Evolutionary conservation across 139 green algal species (phyloP).

Genomic region (Raphidocelis subcapitata): DNA sequence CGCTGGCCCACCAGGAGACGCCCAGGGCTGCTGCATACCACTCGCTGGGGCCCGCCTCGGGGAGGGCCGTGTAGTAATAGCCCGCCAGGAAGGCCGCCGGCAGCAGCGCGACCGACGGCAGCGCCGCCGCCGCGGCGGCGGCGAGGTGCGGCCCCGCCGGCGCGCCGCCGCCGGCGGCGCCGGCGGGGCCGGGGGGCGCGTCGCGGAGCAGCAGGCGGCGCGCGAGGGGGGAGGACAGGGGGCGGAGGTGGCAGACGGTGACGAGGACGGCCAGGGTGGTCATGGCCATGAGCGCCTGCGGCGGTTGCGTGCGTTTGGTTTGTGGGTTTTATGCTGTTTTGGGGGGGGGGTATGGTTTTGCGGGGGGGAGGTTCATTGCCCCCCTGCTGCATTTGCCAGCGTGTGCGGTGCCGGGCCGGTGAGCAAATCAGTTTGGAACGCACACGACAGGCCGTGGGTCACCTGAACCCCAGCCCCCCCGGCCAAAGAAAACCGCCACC

Average conservation of each 20-base stretch:
- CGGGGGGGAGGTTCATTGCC: too few relatives aligned
- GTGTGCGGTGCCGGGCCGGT: too few relatives aligned
- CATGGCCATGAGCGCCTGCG: neutral
- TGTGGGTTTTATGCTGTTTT: too few relatives aligned
- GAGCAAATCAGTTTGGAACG: too few relatives aligned
- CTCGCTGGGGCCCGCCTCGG: neutral
- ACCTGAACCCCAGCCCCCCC: too few relatives aligned
- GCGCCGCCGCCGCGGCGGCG: neutral
- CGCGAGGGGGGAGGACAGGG: neutral
- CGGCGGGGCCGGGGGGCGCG: neutral
- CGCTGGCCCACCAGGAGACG: constrained; percentile 4
- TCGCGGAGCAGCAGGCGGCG: neutral
- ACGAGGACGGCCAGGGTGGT: neutral
- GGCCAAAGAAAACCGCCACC: too few relatives aligned
- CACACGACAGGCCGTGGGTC: too few relatives aligned
- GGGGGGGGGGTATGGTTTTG: too few relatives aligned
- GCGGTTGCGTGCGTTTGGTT: too few relatives aligned
- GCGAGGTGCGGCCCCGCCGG: neutral
- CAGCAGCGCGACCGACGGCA: neutral
- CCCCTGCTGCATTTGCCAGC: too few relatives aligned
- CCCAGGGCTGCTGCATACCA: constrained; percentile 1
- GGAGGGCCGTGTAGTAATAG: constrained; percentile 1
- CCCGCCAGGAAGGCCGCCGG: neutral
- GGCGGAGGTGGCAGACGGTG: neutral
- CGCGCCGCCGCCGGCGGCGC: neutral